Conservation (phyloP, 1,284 basidiomycete genomes). For the Naganishia cerealis region DNA sequence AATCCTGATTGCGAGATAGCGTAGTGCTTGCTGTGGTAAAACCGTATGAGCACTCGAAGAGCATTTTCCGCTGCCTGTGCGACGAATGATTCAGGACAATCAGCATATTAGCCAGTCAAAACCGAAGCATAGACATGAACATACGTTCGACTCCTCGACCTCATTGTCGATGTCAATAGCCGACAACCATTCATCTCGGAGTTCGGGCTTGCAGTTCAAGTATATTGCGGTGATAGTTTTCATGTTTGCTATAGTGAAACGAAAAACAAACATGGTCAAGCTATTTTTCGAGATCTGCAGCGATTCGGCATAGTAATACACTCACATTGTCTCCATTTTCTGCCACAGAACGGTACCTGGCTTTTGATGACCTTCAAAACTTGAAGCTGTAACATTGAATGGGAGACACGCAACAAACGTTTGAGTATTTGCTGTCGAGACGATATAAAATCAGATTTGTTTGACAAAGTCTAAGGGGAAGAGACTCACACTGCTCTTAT, state of each 20-base stretch:
- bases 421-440: slow-evolving; percentile 80
- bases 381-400: slow-evolving; percentile 90
- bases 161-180: slow-evolving; percentile 90
- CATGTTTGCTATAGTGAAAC: slow-evolving; percentile 77
- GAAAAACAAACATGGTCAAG: not conserved
- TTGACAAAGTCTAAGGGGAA: slow-evolving; percentile 2
- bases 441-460: not conserved
- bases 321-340: slow-evolving; percentile 96
- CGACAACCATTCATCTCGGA: slow-evolving; percentile 96
- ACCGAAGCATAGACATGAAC: not conserved
- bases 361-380: slow-evolving; percentile 98
- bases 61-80: slow-evolving; percentile 67
- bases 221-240: slow-evolving; percentile 99
- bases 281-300: not conserved
- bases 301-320: slow-evolving; percentile 6
- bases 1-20: slow-evolving; percentile 20
- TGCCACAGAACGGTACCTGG: slow-evolving; percentile 95
- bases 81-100: slow-evolving; percentile 21
- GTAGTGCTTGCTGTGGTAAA: slow-evolving; percentile 61
- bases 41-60: slow-evolving; percentile 88
- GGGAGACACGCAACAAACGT: slow-evolving; percentile 86
- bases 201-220: slow-evolving; percentile 90
- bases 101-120: not conserved
- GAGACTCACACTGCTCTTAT: slow-evolving; percentile 85
- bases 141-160: slow-evolving; percentile 61